Evolutionary conservation across 2,329 filamentous ascomycete genomes (phyloP).

Genomic region (Colletotrichum noveboracense): DNA sequence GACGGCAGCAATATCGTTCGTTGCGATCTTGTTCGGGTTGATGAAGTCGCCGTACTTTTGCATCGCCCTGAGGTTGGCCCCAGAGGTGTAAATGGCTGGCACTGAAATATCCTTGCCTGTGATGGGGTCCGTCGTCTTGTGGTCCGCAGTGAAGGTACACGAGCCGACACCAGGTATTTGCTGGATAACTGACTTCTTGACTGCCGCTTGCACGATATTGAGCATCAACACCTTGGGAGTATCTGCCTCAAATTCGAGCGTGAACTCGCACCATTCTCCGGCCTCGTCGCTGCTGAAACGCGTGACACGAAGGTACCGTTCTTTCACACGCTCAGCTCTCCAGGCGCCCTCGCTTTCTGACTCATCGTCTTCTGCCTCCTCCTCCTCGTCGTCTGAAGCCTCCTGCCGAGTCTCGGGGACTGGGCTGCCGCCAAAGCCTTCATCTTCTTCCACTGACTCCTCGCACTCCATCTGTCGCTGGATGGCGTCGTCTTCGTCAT

Average conservation of each 20-base stretch:
- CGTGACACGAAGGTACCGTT: constrained; percentile 69
- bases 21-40: constrained; percentile 84
- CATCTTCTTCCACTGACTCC: constrained; percentile 55
- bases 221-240: constrained; percentile 94
- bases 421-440: constrained; percentile 57
- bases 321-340: constrained; percentile 69
- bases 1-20: constrained; percentile 91
- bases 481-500: constrained; percentile 86
- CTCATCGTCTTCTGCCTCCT: constrained; percentile 46
- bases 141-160: constrained; percentile 70
- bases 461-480: constrained; percentile 67
- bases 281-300: constrained; percentile 81
- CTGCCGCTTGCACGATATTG: constrained; percentile 82
- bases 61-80: constrained; percentile 90
- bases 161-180: constrained; percentile 79
- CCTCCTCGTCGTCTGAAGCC: constrained; percentile 39
- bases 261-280: constrained; percentile 80
- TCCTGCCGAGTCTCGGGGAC: constrained; percentile 31
- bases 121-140: constrained; percentile 53
- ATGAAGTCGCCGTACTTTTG: constrained; percentile 85
- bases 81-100: constrained; percentile 75
- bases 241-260: constrained; percentile 79
- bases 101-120: constrained; percentile 56
- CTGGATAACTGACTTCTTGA: constrained; percentile 82
- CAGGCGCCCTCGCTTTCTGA: constrained; percentile 33